Conservation (phyloP, 1,139 yeast species). For the Arxiozyma slooffiae region DNA sequence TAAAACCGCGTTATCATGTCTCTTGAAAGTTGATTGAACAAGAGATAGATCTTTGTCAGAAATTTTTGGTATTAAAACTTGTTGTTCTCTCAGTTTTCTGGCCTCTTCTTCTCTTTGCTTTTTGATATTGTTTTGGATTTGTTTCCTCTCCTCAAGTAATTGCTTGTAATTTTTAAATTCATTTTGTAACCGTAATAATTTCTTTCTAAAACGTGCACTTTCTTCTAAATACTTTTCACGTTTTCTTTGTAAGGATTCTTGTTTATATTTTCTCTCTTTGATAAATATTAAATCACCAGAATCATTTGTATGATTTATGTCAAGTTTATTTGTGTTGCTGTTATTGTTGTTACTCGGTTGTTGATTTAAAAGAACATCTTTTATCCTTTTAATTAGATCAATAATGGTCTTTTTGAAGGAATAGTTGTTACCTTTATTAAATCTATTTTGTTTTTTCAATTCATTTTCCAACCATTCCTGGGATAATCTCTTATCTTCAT, state of each 20-base stretch:
- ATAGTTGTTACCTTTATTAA: background rate
- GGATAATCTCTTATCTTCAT: constrained; percentile 12
- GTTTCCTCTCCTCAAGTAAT: constrained; percentile 35
- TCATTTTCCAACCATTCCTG: background rate
- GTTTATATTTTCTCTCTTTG: constrained; percentile 23
- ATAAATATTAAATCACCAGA: constrained; percentile 29
- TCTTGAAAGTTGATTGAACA: constrained; percentile 35
- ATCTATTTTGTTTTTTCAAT: background rate
- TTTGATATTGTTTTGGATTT: constrained; percentile 33
- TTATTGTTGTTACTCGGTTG: background rate
- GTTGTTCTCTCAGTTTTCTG: constrained; percentile 3
- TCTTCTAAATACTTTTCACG: constrained; percentile 21
- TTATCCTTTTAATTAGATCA: constrained; percentile 24
- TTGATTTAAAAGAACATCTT: constrained; percentile 16
- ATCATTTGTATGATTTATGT: background rate
- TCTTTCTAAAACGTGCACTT: constrained; percentile 18
- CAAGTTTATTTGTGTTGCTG: background rate
- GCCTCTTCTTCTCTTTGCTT: constrained; percentile 28
- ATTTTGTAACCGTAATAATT: constrained; percentile 26
- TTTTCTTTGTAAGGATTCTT: constrained; percentile 23
- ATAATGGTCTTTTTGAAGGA: constrained; percentile 17
- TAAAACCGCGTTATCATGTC: constrained; percentile 29
- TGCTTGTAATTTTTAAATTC: constrained; percentile 37
- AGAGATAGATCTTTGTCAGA: constrained; percentile 28
- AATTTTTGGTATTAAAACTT: constrained; percentile 25